phyloP scores from a whole-genome alignment of 352 stramenopile genomes.

The Globisporangium canariense region DNA sequence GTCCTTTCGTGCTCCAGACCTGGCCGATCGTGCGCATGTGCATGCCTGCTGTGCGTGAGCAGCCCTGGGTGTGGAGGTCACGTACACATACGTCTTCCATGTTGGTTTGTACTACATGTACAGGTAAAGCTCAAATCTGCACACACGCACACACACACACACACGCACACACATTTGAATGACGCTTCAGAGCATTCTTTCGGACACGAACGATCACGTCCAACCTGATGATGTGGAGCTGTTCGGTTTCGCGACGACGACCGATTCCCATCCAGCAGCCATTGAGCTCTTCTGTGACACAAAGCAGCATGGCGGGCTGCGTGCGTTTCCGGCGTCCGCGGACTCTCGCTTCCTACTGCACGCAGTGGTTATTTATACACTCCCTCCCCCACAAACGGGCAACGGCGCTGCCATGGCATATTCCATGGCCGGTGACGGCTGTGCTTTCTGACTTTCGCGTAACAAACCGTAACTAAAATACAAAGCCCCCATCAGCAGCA shows the following conservation, averaged over 20 bases:
- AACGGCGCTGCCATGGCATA: neutral
- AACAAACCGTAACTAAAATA: slow-evolving; percentile 4
- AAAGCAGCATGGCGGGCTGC: neutral
- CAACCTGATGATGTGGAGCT: neutral
- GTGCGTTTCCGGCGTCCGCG: slow-evolving; percentile 6
- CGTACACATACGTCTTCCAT: neutral
- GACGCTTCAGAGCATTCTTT: too few species aligned
- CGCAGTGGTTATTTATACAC: slow-evolving; percentile 7
- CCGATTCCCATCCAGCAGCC: neutral
- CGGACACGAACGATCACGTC: too few species aligned
- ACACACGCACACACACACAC: too few species aligned
- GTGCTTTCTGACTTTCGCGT: neutral
- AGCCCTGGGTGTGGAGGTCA: neutral
- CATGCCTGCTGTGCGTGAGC: neutral
- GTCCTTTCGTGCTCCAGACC: neutral
- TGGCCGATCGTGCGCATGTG: neutral
- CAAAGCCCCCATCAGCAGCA: neutral
- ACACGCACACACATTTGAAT: too few species aligned
- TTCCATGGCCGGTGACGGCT: neutral
- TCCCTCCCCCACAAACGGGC: too few species aligned
- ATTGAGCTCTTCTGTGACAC: neutral
- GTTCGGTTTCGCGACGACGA: neutral
- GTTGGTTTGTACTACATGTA: neutral
- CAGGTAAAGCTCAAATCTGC: too few species aligned
- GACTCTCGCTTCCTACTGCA: neutral